Evolutionary conservation across 2,329 filamentous ascomycete species (phyloP).

Genomic region (Ophiognomonia clavigignenti-juglandacearum): DNA sequence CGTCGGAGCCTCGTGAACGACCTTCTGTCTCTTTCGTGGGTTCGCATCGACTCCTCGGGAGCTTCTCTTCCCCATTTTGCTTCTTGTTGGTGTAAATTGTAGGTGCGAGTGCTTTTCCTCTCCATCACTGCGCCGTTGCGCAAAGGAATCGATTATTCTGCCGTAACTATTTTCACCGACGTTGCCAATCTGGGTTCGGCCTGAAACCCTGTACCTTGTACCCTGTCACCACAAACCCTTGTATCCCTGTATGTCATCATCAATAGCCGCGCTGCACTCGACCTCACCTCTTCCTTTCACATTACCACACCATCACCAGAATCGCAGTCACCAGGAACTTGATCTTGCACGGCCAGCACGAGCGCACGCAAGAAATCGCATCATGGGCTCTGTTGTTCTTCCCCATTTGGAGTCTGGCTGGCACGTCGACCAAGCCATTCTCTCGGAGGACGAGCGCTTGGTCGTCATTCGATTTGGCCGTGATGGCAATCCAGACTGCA

Average conservation of each 20-base stretch:
- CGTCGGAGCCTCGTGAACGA: constrained; percentile 51
- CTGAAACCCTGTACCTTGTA: no score
- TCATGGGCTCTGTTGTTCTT: constrained; percentile 79
- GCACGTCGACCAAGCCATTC: constrained; percentile 97
- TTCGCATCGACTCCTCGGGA: constrained; percentile 32
- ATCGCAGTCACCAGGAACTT: no score
- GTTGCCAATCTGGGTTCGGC: no score
- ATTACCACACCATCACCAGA: no score
- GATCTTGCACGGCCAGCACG: neutral
- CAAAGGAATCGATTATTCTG: no score
- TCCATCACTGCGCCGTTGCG: no score
- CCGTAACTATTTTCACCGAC: no score
- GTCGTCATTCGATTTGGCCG: constrained; percentile 92
- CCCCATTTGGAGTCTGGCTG: constrained; percentile 88
- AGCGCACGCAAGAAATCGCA: neutral
- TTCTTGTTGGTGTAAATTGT: neutral
- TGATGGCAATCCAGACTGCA: constrained; percentile 74
- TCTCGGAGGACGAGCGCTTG: constrained; percentile 63
- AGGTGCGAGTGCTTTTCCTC: neutral
- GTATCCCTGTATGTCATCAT: no score
- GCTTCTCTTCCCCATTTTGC: constrained; percentile 12
- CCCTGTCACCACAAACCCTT: no score
- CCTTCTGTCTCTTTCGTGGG: constrained; percentile 50
- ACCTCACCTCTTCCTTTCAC: no score
- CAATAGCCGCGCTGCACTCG: no score